Base-by-base conservation (phyloP, 345 rosid genomes). In the Dimocarpus longan region DNA sequence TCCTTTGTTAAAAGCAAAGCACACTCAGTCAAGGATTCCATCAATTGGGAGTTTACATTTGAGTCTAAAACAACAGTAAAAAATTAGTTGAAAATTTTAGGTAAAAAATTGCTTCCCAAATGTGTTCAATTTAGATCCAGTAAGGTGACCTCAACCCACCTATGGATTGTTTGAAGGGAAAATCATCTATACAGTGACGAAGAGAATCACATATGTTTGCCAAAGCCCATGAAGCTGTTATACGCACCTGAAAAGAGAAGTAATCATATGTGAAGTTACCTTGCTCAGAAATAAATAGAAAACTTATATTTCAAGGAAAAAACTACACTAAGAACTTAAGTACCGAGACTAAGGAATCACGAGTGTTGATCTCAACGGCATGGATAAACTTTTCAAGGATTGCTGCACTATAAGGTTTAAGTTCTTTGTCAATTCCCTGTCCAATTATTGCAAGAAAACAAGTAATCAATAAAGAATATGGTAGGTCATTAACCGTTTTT, bases 201-300 rank as follows among this genome's bases (percentile, higher is more conserved):
- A 95, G 78, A 70, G 97, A 89, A 79, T 93, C 97, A 65, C 99
- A 90, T 79, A 93, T 79, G 88, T 93, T 93, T 76, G 99, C 99
- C 90, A 92, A 83, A 68, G 98, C 96, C 99, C 99, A 95, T 39
- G 96, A 95, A 70, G 97, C 91, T 77, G 97, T 88, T 78, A 95
- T 87, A 37, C 97, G 91, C 80, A 95, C 97, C 97, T 95, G 86
- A 44, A 84, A 77, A 76, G 78, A 78, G 66, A 62, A 74, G 70
- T n/a, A 63, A 69, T 66, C 71, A 48, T 9, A 79, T 18, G 74
- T 78, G 75, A 82, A 44, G 70, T 43, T 71, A 44, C 79, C 73
- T 66, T 65, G 43, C 48, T 66, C 40, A 80, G 75, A 77, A 77
- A 54, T 12, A 77, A 21, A 22, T 73, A 70, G 68, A 10, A 50